A percentile compares a stretch with the other conserved stretches of the same genome.
phyloP scores from a whole-genome alignment of 129 eudicot genomes.

The Heracleum sosnowskyi region DNA sequence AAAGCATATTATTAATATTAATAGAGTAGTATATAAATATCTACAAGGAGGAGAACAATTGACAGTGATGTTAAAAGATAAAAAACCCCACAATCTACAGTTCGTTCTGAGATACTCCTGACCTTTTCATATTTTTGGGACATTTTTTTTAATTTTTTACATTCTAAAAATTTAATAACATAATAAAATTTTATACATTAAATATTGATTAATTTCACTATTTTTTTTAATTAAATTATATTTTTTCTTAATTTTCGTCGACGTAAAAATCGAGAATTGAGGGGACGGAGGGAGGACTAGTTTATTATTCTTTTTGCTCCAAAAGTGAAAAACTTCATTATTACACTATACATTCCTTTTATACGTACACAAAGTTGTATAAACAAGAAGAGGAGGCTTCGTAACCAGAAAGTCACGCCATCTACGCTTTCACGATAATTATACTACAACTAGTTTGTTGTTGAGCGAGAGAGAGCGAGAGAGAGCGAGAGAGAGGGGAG shows the following conservation, averaged over 20 bases:
- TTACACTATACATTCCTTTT: background rate
- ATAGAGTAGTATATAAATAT: background rate
- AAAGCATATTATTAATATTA: too few species aligned
- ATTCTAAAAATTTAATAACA: too few species aligned
- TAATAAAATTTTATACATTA: too few species aligned
- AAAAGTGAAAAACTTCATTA: background rate
- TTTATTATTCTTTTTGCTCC: background rate
- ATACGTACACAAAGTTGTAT: background rate
- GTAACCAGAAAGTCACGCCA: conserved; percentile 22
- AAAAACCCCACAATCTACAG: background rate
- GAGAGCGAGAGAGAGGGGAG: background rate
- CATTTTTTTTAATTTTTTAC: too few species aligned
- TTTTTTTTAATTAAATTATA: too few species aligned
- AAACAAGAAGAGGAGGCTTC: background rate
- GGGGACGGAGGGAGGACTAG: too few species aligned
- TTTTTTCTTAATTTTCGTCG: too few species aligned
- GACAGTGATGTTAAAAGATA: background rate
- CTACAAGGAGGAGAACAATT: background rate
- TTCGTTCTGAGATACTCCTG: background rate
- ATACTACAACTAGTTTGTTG: conserved; percentile 9
- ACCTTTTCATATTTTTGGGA: too few species aligned
- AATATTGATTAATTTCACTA: too few species aligned
- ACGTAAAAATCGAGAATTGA: too few species aligned
- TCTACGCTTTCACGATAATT: conserved; percentile 24
- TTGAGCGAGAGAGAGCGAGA: background rate